Percentiles rank a stretch among this genome's conserved stretches.
Conservation (phyloP, 2,329 filamentous ascomycete species). For the Neonectria magnoliae region DNA sequence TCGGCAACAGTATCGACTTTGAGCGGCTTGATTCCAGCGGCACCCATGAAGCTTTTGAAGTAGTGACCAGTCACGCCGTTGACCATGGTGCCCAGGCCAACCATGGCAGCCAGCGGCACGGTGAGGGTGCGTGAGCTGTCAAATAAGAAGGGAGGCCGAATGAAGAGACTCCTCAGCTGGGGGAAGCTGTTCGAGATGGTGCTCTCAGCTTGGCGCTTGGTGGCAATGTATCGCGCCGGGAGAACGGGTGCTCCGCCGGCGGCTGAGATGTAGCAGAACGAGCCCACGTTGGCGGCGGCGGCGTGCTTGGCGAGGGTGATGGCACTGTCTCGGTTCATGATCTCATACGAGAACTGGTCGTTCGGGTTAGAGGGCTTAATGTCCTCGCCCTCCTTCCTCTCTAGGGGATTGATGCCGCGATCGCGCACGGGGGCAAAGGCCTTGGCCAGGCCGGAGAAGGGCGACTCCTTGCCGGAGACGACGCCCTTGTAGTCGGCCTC, state of each 20-base stretch:
- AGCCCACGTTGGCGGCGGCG: conserved; percentile 67
- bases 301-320: conserved; percentile 85
- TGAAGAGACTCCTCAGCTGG: conserved; percentile 79
- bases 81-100: conserved; percentile 77
- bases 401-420: conserved; percentile 75
- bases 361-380: conserved; percentile 73
- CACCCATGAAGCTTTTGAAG: conserved; percentile 80
- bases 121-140: conserved; percentile 85
- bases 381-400: conserved; percentile 66
- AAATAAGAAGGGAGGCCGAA: conserved; percentile 89
- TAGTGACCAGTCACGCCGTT: conserved; percentile 82
- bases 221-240: conserved; percentile 85
- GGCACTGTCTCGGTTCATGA: conserved; percentile 94
- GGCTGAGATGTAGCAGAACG: conserved; percentile 90
- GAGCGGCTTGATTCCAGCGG: conserved; percentile 85
- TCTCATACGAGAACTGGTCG: conserved; percentile 90
- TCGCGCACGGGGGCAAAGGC: conserved; percentile 77
- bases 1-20: conserved; percentile 89
- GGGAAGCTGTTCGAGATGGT: conserved; percentile 79
- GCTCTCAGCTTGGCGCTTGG: conserved; percentile 90
- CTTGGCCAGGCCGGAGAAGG: conserved; percentile 79
- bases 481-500: conserved; percentile 98
- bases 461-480: conserved; percentile 82
- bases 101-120: conserved; percentile 82
- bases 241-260: conserved; percentile 86